Evolutionary conservation across 2,329 filamentous ascomycete species (phyloP), one percentile per base, ranked within the genome.

Genomic region (Fusarium sp.): DNA sequence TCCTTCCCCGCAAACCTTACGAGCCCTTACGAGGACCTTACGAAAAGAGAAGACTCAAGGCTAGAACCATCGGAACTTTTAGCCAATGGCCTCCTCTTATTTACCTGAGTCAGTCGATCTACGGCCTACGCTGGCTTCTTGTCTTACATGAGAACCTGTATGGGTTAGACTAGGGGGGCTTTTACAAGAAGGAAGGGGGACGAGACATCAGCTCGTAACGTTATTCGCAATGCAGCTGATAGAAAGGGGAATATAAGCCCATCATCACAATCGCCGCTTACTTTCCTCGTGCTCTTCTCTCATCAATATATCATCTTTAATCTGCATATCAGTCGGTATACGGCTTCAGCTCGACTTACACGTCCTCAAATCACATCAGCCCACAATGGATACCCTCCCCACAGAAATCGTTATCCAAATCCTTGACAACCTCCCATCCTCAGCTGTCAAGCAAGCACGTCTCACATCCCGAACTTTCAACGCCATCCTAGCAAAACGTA

Each of bases 381-480:
- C 27, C 55, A 73, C 49, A 57, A 83, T 79, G 76, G 62, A 77
- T 57, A 71, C 68, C 2, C 76, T 80, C 18, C 79, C 79, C 15
- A 42, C 73, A 16, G 78, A 81, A 54, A 59, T 81, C 52, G 51
- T 81, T 60, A 45, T 64, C 47, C 70, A 76, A 29, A 78, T 81
- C 55, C 73, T 78, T 24, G 25, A 49, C 40, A 58, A 77, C 59
- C 70, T 80, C 22, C 71, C 73, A 25, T 52, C 67, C 6, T 63
- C 72, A 9, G 58, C 55, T 40, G 57, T 62, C 54, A 75, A 76
- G 53, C 58, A 72, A 24, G 73, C 74, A 42, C 79, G 79, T 22
- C 78, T 79, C 44, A 76, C 78, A 11, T 80, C 73, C 24, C 77
- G 75, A 22, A 63, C 70, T 22, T 79, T 81, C 76, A 79, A 79